These are phyloP conservation scores for Fistulifera pelliculosa DNA, from an alignment of 108 stramenopile species.

Conservation along the genomic window DNA sequence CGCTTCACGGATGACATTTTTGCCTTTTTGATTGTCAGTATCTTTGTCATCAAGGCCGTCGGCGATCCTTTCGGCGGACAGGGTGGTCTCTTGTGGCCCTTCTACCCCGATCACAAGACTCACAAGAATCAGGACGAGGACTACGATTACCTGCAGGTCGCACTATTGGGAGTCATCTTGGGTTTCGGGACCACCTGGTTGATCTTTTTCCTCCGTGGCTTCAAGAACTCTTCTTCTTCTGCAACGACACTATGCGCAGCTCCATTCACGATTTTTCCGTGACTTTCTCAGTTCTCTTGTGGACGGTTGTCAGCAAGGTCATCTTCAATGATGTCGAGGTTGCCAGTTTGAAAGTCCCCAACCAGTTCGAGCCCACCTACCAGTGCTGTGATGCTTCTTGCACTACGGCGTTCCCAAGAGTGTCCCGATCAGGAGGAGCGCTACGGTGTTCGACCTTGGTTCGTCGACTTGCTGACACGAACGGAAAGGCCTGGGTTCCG, in stretches of 20 bases:
- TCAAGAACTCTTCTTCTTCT: constrained; percentile 22
- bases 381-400: constrained; percentile 28
- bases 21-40: constrained; percentile 37
- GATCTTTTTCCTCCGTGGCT: constrained; percentile 27
- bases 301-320: constrained; percentile 24
- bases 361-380: constrained; percentile 31
- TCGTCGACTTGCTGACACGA: constrained; percentile 36
- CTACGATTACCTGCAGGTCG: constrained; percentile 18
- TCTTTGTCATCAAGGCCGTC: constrained; percentile 39
- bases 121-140: constrained; percentile 18
- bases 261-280: constrained; percentile 35
- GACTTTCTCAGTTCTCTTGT: constrained; percentile 16
- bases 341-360: constrained; percentile 30
- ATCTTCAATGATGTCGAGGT: constrained; percentile 18
- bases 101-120: constrained; percentile 21
- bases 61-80: constrained; percentile 25
- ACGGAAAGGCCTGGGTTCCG: constrained; percentile 38
- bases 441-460: constrained; percentile 33
- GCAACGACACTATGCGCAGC: constrained; percentile 21
- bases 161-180: constrained; percentile 26
- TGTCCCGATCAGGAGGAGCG: constrained; percentile 31
- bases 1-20: constrained; percentile 56
- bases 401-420: constrained; percentile 25
- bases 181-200: constrained; percentile 27
- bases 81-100: constrained; percentile 21